These are phyloP conservation scores for Colletotrichum salicis DNA, from an alignment of 2,329 filamentous ascomycete species.

Conservation along the genomic window DNA sequence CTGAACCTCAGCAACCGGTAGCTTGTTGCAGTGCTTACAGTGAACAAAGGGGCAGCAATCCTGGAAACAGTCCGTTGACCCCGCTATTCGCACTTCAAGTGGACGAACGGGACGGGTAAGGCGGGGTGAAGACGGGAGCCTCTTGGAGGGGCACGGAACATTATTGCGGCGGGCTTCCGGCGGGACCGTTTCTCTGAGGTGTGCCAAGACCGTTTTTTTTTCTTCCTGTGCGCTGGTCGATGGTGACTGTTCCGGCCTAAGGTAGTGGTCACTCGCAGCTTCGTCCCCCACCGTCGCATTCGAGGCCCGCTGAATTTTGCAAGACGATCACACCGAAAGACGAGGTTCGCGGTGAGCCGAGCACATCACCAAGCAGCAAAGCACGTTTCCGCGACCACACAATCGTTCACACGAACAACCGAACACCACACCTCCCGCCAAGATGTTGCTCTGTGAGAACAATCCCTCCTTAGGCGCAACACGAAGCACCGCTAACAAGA, in stretches of 20 bases:
- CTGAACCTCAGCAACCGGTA: not conserved
- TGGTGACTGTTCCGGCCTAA: not conserved
- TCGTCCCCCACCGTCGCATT: conserved; percentile 33
- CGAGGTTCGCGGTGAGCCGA: not conserved
- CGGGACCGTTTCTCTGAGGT: not conserved
- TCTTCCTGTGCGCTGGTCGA: not conserved
- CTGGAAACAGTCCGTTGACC: not conserved
- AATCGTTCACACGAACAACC: not conserved
- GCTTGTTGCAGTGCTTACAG: not conserved
- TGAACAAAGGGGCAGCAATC: not conserved
- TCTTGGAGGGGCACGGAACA: conserved; percentile 26
- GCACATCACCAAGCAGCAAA: not conserved
- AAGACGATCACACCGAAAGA: conserved; percentile 9
- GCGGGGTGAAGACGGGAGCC: not conserved
- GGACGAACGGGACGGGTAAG: not conserved
- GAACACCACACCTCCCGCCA: conserved; percentile 36
- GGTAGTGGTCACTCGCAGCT: not conserved
- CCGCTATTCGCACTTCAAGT: not conserved
- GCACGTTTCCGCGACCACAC: not conserved
- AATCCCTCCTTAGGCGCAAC: too few species aligned
- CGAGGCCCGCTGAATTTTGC: conserved; percentile 32
- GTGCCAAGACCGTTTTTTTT: not conserved
- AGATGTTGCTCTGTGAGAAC: conserved; percentile 77
- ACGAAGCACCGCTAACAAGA: too few species aligned
- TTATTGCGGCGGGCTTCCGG: conserved; percentile 6